A percentile compares a stretch with the other conserved stretches of the same genome.
These are phyloP conservation scores for Chaetomium olivaceum DNA, from an alignment of 2,329 filamentous ascomycete species.

Conservation along the genomic window DNA sequence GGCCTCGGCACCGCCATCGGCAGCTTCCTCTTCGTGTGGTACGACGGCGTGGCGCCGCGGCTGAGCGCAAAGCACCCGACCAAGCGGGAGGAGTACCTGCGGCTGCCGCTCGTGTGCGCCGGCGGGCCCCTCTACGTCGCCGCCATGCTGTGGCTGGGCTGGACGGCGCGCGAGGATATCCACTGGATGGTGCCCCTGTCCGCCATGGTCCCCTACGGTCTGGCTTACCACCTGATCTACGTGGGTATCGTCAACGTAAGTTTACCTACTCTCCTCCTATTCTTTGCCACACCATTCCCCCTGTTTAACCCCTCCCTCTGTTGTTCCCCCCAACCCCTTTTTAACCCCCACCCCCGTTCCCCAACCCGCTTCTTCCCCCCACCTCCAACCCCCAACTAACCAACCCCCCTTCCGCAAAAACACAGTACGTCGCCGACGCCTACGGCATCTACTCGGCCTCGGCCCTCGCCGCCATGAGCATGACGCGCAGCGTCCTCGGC, in stretches of 20 bases:
- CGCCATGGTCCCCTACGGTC: slow-evolving; percentile 34
- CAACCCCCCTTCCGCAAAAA: not conserved
- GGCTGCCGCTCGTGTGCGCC: slow-evolving; percentile 35
- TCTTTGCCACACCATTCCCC: not conserved
- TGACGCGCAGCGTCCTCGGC: slow-evolving; percentile 34
- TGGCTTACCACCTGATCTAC: slow-evolving; percentile 36
- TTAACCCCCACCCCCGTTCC: no score
- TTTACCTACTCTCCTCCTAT: not conserved
- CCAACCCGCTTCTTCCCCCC: no score
- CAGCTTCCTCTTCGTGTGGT: slow-evolving; percentile 29
- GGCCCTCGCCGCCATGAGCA: slow-evolving; percentile 33
- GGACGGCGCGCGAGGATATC: slow-evolving; percentile 30
- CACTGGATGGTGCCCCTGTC: slow-evolving; percentile 36
- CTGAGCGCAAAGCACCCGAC: slow-evolving; percentile 29
- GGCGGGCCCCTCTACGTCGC: slow-evolving; percentile 34
- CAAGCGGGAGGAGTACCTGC: slow-evolving; percentile 35
- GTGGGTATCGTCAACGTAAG: slow-evolving; percentile 34
- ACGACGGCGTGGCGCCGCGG: slow-evolving; percentile 28
- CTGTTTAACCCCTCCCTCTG: no score
- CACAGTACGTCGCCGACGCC: slow-evolving; percentile 32
- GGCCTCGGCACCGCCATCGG: slow-evolving; percentile 34
- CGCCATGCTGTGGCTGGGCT: slow-evolving; percentile 36
- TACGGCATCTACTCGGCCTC: slow-evolving; percentile 36
- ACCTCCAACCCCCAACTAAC: not conserved
- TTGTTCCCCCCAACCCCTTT: no score